Conservation (phyloP, 257 asterid genomes). For the Euphrasia confusa region DNA sequence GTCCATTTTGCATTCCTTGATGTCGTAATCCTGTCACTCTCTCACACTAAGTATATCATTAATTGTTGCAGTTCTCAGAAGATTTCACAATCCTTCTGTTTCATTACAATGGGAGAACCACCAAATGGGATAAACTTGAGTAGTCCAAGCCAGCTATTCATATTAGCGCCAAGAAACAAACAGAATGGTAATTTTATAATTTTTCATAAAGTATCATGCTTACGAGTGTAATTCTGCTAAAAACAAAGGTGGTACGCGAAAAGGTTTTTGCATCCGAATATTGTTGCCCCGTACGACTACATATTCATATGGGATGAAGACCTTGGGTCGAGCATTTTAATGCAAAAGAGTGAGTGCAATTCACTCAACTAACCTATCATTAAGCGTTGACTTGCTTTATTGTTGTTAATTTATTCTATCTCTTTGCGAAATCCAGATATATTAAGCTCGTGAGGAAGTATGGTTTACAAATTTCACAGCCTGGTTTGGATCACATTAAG, state of each 20-base stretch:
- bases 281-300: constrained; percentile 74
- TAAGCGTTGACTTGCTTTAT: constrained; percentile 5
- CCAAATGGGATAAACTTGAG: constrained; percentile 67
- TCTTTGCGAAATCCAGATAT: constrained; percentile 38
- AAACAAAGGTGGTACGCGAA: constrained; percentile 79
- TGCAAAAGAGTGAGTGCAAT: constrained; percentile 63
- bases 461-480: constrained; percentile 84
- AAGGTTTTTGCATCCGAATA: constrained; percentile 80
- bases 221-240: constrained; percentile 1
- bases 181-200: background rate
- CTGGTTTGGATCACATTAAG: constrained; percentile 48
- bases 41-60: no score
- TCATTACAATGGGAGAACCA: constrained; percentile 43
- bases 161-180: background rate
- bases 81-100: background rate
- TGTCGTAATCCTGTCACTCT: background rate
- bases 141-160: constrained; percentile 53
- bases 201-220: background rate
- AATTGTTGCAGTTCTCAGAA: background rate
- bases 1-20: background rate
- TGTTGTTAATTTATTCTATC: background rate
- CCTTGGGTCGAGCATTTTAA: constrained; percentile 70
- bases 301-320: constrained; percentile 88
- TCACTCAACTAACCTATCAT: background rate
- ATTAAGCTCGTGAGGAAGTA: constrained; percentile 71